Conservation (phyloP, 2,329 filamentous ascomycete genomes). For the Neurospora sp. region DNA sequence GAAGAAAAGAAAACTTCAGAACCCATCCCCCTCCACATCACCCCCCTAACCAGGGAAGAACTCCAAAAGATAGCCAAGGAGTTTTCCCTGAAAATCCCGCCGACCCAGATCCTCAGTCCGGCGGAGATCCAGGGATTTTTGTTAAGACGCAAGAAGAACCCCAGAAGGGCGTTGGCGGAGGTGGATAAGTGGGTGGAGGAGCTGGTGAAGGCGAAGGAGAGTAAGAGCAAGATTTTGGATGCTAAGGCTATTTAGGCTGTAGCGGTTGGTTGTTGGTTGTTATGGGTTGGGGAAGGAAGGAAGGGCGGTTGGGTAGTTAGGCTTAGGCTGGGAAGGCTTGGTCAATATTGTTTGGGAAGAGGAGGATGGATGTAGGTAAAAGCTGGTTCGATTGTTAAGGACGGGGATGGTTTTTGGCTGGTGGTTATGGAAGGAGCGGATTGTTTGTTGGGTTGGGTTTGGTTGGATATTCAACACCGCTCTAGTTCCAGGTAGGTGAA, state of each 20-base stretch:
- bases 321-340: no score
- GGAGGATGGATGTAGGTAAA: no score
- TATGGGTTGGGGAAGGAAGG: neutral
- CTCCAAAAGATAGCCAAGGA: constrained; percentile 29
- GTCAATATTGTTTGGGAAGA: no score
- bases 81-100: constrained; percentile 45
- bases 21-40: constrained; percentile 8
- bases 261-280: neutral
- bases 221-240: constrained; percentile 35
- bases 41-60: constrained; percentile 14
- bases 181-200: constrained; percentile 43
- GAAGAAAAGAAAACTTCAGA: neutral
- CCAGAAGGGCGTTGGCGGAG: constrained; percentile 43
- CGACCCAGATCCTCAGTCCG: constrained; percentile 38
- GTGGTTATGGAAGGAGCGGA: neutral
- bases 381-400: no score
- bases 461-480: neutral
- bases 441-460: neutral
- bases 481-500: neutral
- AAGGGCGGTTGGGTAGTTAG: neutral
- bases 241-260: neutral
- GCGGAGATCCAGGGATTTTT: constrained; percentile 58
- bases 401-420: neutral
- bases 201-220: constrained; percentile 38
- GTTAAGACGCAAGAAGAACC: constrained; percentile 50